These are phyloP conservation scores for Prillingera fragicola DNA, from an alignment of 1,284 basidiomycete species.

Conservation along the genomic window DNA sequence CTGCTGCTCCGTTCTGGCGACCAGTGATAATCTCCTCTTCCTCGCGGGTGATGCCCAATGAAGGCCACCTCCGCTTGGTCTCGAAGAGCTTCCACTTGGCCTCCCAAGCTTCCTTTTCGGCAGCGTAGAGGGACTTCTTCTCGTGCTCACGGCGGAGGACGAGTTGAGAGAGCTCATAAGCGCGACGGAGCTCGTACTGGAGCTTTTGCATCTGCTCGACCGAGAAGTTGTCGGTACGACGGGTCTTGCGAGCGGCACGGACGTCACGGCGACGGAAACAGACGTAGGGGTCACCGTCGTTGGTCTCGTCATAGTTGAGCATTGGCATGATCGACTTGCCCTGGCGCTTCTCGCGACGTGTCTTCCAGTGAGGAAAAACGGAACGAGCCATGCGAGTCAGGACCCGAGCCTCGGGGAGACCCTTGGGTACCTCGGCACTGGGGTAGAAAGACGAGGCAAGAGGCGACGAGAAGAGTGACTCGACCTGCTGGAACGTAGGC, in stretches of 20 bases:
- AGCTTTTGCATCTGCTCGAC: constrained; percentile 81
- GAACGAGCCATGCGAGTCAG: constrained; percentile 61
- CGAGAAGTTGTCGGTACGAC: constrained; percentile 78
- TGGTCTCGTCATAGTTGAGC: constrained; percentile 84
- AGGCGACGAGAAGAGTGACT: constrained; percentile 60
- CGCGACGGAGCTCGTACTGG: constrained; percentile 66
- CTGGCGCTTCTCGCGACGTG: constrained; percentile 64
- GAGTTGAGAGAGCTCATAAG: constrained; percentile 65
- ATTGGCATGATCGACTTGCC: constrained; percentile 73
- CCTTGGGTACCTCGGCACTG: constrained; percentile 57
- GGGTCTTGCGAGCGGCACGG: constrained; percentile 90
- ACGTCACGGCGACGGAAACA: constrained; percentile 96
- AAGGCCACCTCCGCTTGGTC: constrained; percentile 70
- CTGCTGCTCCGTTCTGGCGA: constrained; percentile 57
- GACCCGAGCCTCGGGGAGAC: constrained; percentile 57
- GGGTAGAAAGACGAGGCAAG: constrained; percentile 60
- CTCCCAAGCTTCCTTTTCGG: constrained; percentile 69
- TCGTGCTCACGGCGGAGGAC: constrained; percentile 66
- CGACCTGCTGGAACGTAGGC: constrained; percentile 73
- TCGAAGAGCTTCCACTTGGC: constrained; percentile 68
- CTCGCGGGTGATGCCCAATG: constrained; percentile 64
- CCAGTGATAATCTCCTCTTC: constrained; percentile 61
- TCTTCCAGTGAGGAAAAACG: constrained; percentile 77
- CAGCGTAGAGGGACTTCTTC: constrained; percentile 62
- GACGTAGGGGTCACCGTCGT: constrained; percentile 93